Evolutionary conservation across 495 filamentous ascomycete genomes (phyloP), one percentile per base, ranked within the genome.

Genomic region (Oidiodendron maius): DNA sequence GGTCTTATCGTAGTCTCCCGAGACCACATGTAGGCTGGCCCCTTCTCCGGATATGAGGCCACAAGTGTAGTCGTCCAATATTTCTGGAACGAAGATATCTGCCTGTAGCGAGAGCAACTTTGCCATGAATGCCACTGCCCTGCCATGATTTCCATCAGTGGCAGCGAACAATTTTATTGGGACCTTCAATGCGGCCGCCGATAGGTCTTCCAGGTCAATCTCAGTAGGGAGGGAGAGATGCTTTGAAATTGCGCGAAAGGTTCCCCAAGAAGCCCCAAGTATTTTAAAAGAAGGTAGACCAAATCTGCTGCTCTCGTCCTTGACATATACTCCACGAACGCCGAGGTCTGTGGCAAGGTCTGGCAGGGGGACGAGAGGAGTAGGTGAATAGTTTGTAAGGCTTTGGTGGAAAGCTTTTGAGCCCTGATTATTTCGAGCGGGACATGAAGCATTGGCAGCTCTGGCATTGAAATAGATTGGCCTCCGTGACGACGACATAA

Each of bases 231-330:
- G 48, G 4, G 54, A 60, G 13, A 78, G 59, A 4, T 65, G 50
- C 0, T 61, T 50, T 1, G 63, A 59, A 4, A 88, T 44, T 4
- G 80, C 77, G 28, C 74, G 73, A 52, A 77, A 81, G 38, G 72
- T 69, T 0, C 75, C 82, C 83, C 82, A 91, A n/a, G 81, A 83
- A 0, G 86, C 85, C 8, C 85, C 86, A 0, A 88, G 74, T 32
- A 86, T 81, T 60, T 90, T 90, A 72, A 88, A 89, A 0, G 84
- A 73, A 0, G 84, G 82, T 1, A 91, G 74, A 1, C 82, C 75
- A 49, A 81, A 70, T 21, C 80, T 68, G 44, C 62, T 58, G 39
- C 70, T 76, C 53, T 84, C 78, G 55, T 82, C 73, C 56, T 86
- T 83, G 41, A 83, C 59, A 50, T 73, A 66, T 35, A 87, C 68